Evolutionary conservation across 495 filamentous ascomycete genomes (phyloP), one percentile per base, ranked within the genome.

Genomic region (Penicillium riverlandense): DNA sequence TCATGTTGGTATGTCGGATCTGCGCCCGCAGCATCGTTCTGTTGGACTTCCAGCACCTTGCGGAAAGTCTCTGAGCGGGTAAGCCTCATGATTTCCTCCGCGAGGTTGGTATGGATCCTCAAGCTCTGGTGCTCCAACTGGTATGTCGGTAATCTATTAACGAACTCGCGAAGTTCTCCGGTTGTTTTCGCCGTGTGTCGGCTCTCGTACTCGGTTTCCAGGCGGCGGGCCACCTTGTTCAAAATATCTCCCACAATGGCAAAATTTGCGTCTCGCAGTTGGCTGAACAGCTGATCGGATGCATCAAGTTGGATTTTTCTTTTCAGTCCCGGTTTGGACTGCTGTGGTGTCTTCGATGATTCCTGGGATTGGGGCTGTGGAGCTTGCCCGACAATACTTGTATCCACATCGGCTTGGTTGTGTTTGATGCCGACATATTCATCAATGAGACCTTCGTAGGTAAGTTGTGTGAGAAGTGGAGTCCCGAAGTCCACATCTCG

Each of bases 401-500:
- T 82, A 54, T 96, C 91, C n/a, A 97, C 79, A 54, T 97, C 90
- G 35, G 88, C 83, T 61, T 95, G 86, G 61, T 91, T 96, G 45
- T 83, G 64, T 46, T 84, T 77, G 46, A 99, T 91, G 38, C 86
- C 84, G 49, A 95, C 94, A 31, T 88, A 77, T 65, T 99, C 94
- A 60, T 99, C 94, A 40, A 99, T 85, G 28, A 99, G 63, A 1
- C 94, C 94, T 67, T 97, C 90, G 55, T 99, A 99, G 8, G 94
- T 99, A 34, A 99, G 72, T 59, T 97, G 94, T 0, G 92, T 97
- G 38, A 97, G 79, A 10, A 99, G 75, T 2, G 84, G 82, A 14
- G 92, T 95, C 28, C 86, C 86, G 64, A 90, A 88, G 57, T 99
- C 94, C 38, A 95, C 83, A 50, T 95, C 90, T 33, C 94, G 85